Conservation (phyloP, 2,329 filamentous ascomycete species). For the Trichoderma atroviride region DNA sequence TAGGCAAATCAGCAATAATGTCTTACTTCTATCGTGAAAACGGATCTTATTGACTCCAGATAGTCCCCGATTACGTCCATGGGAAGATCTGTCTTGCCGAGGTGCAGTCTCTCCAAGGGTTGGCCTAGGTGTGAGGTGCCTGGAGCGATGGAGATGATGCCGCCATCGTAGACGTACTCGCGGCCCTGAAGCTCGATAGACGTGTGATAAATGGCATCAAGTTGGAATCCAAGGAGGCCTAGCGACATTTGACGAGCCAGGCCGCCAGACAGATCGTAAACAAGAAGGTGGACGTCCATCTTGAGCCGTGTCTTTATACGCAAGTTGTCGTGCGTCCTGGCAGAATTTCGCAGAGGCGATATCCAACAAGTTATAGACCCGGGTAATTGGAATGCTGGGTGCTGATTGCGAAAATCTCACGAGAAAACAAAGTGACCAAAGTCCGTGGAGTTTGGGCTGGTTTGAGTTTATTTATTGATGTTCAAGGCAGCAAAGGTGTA, state of each 20-base stretch:
- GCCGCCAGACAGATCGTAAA: conserved; percentile 76
- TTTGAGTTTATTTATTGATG: not conserved
- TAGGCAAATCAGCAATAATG: not conserved
- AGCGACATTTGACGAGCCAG: conserved; percentile 59
- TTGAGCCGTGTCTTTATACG: conserved; percentile 3
- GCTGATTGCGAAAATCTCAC: not conserved
- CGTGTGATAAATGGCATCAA: conserved; percentile 95
- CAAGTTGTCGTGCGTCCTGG: not conserved
- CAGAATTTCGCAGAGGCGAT: not conserved
- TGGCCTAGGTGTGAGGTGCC: conserved; percentile 84
- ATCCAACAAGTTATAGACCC: not conserved
- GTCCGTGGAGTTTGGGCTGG: not conserved
- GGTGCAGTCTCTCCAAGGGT: conserved; percentile 73
- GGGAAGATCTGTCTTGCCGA: conserved; percentile 78
- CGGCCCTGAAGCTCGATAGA: conserved; percentile 81
- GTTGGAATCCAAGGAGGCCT: conserved; percentile 58
- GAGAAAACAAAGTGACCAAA: not conserved
- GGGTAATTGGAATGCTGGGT: not conserved
- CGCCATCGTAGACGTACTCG: conserved; percentile 89
- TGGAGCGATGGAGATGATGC: conserved; percentile 78
- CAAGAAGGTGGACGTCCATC: conserved; percentile 77
- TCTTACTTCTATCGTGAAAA: conserved; percentile 77
- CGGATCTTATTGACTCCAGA: conserved; percentile 76
- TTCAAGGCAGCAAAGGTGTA: conserved; percentile 26
- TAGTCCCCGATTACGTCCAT: conserved; percentile 85